These are phyloP conservation scores for Fusarium burgessii DNA, from an alignment of 2,329 filamentous ascomycete genomes.

Conservation along the genomic window DNA sequence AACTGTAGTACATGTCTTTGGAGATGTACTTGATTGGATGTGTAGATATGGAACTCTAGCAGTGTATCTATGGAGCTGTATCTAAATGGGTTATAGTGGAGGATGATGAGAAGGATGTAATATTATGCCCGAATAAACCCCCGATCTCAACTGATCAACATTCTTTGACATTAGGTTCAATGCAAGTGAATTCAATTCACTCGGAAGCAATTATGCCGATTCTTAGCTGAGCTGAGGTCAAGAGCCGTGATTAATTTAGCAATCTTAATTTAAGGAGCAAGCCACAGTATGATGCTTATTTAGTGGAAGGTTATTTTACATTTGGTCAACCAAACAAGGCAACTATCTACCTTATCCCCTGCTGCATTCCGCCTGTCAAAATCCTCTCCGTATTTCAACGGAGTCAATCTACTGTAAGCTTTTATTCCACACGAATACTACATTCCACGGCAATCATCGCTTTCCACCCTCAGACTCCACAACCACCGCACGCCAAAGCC, in stretches of 20 bases:
- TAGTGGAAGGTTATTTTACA: not conserved
- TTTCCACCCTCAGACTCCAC: not conserved
- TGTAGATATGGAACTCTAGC: not conserved
- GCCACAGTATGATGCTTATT: not conserved
- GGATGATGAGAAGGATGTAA: constrained; percentile 6
- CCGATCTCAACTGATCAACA: not conserved
- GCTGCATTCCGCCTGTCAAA: not conserved
- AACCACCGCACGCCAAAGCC: not conserved
- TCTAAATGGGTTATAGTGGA: not conserved
- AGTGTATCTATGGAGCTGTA: not conserved
- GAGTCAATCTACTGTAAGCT: too few relatives aligned
- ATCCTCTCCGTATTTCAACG: not conserved
- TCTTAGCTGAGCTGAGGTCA: not conserved
- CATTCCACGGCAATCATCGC: not conserved
- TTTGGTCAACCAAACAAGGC: not conserved
- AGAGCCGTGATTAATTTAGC: not conserved
- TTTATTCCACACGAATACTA: not conserved
- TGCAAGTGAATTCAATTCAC: not conserved
- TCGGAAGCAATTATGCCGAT: constrained; percentile 17
- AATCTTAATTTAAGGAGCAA: constrained; percentile 29
- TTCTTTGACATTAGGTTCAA: not conserved
- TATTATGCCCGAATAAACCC: constrained; percentile 1
- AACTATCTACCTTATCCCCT: too few relatives aligned
- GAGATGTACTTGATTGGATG: not conserved
- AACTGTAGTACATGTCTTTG: not conserved